Evolutionary conservation across 768 basidiomycete genomes (phyloP), one percentile per base, ranked within the genome.

Genomic region (Sarcodon sp.): DNA sequence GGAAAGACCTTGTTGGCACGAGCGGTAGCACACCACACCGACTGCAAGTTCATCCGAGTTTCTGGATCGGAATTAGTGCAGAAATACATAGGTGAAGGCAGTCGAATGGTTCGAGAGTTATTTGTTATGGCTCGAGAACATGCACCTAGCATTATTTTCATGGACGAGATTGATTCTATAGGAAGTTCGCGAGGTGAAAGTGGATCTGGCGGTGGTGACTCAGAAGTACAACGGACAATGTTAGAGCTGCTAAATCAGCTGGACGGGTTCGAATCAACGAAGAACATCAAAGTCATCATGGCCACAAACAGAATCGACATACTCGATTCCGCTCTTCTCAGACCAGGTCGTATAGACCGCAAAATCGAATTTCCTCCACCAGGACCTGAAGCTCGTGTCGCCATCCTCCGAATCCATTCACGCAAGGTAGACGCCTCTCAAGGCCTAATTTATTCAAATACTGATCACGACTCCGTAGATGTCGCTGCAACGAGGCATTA

Each of bases 311-410:
- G 94, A 58, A 96, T 96, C 67, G 93, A 98, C 65, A 96, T 97
- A 53, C 76, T 98, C 52, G 93, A 98, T 63, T 80, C 88, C 47
- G 93, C 94, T 0, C 72, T 98, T 21, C 73, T 97, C 13, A 80
- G 93, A 43, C 91, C 93, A 4, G 93, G 93, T 33, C 89, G 93
- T 59, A 96, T 98, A 55, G 93, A 98, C 65, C 70, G 85, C 37
- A 97, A 97, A 70, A 99, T 99, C 55, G 94, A 99, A 64, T 97
- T 99, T 69, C 94, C 94, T 12, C 94, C 96, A 32, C 94, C 94
- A 31, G 91, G 90, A 2, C 94, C 94, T 0, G 93, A 97, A 62
- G 93, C 93, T 3, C 85, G 93, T 59, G 87, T 97, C 27, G 86
- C 88, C n/a, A 98, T 98, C 62, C 77, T 98, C 33, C 83, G 92